A percentile compares a stretch with the other conserved stretches of the same genome.
These are phyloP conservation scores for Chlorencoelia australis DNA, from an alignment of 2,329 filamentous ascomycete genomes.

Conservation along the genomic window DNA sequence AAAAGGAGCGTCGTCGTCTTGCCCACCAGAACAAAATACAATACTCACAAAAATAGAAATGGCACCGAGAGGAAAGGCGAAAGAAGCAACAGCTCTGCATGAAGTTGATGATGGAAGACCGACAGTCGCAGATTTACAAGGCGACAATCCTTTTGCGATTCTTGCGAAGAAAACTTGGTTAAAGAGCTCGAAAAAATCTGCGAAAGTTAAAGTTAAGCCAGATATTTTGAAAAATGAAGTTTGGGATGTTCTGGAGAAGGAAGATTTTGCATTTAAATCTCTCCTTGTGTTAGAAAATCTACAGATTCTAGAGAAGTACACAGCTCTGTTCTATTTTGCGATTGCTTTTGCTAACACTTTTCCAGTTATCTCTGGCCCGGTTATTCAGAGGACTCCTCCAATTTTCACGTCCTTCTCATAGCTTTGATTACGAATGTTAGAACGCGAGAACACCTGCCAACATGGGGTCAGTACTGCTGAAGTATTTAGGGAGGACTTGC, in stretches of 20 bases:
- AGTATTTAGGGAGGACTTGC: background rate
- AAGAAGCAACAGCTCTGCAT: background rate
- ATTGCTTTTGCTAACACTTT: slow-evolving; percentile 20
- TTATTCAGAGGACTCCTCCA: slow-evolving; percentile 79
- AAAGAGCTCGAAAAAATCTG: slow-evolving; percentile 46
- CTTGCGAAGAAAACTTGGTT: slow-evolving; percentile 83
- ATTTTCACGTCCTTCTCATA: slow-evolving; percentile 83
- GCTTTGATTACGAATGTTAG: slow-evolving; percentile 82
- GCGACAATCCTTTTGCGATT: slow-evolving; percentile 62
- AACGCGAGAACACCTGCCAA: slow-evolving; percentile 72
- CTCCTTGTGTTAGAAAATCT: slow-evolving; percentile 80
- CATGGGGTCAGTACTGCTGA: slow-evolving; percentile 56
- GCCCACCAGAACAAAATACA: no score
- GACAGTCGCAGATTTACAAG: slow-evolving; percentile 58
- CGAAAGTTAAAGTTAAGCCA: slow-evolving; percentile 62
- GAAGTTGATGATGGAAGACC: slow-evolving; percentile 34
- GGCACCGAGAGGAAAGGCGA: slow-evolving; percentile 22
- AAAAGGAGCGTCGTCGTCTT: no score
- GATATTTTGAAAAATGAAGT: slow-evolving; percentile 79
- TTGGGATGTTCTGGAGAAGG: slow-evolving; percentile 79
- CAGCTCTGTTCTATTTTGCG: background rate
- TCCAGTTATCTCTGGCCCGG: slow-evolving; percentile 86
- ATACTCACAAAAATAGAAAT: no score
- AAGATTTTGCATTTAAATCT: slow-evolving; percentile 66
- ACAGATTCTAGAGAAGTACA: slow-evolving; percentile 75